These are phyloP conservation scores for Globisporangium echinulatum DNA, from an alignment of 352 stramenopile species.

Conservation along the genomic window DNA sequence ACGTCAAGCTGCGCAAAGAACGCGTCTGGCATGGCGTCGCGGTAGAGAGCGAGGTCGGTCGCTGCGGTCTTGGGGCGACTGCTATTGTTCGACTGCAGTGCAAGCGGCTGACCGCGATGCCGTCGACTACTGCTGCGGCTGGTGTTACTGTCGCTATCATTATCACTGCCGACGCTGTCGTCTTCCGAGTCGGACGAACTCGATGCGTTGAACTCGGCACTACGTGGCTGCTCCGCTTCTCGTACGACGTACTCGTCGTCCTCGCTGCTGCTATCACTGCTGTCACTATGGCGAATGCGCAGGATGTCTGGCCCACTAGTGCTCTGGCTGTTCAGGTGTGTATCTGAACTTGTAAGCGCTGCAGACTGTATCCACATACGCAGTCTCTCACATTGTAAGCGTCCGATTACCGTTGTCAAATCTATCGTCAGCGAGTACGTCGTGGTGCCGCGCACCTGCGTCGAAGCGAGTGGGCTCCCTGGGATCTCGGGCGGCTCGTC, in stretches of 20 bases:
- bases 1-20: constrained; percentile 34
- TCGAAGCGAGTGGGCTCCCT: constrained; percentile 36
- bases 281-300: constrained; percentile 8
- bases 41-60: constrained; percentile 52
- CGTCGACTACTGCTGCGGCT: background rate
- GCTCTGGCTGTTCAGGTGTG: background rate
- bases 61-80: constrained; percentile 41
- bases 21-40: constrained; percentile 38
- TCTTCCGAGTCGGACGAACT: constrained; percentile 47
- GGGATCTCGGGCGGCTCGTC: constrained; percentile 71
- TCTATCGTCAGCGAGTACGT: too few species aligned
- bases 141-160: constrained; percentile 1
- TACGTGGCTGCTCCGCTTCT: constrained; percentile 43
- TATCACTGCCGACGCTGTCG: constrained; percentile 6
- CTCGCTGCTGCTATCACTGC: constrained; percentile 2
- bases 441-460: too few species aligned
- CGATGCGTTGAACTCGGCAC: constrained; percentile 47
- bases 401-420: too few species aligned
- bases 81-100: constrained; percentile 1
- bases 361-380: too few species aligned
- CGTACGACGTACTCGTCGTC: constrained; percentile 56
- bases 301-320: constrained; percentile 8
- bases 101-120: background rate
- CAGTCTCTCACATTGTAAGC: too few species aligned
- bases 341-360: too few species aligned